Percentiles rank a stretch among this genome's conserved stretches.
Conservation (phyloP, 345 rosid genomes). For the Leavenworthia alabamica region DNA sequence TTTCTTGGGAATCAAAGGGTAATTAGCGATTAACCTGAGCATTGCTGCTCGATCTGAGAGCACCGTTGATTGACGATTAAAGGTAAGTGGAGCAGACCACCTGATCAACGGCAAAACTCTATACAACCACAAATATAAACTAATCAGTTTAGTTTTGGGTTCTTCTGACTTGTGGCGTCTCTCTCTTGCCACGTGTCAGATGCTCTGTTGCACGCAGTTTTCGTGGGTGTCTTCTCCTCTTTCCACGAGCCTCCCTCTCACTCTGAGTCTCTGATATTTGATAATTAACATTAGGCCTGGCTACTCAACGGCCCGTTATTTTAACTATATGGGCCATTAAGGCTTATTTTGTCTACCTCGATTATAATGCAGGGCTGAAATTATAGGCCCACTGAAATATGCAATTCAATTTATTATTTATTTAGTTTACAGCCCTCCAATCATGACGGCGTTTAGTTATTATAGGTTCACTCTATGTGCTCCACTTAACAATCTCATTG, state of each 20-base stretch:
- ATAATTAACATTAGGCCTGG: neutral
- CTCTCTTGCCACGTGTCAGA: slow-evolving; percentile 28
- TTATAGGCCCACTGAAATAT: no score
- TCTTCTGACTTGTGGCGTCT: slow-evolving; percentile 17
- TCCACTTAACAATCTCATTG: no score
- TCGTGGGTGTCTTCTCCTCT: slow-evolving; percentile 21
- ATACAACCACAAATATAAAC: neutral
- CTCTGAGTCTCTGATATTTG: no score
- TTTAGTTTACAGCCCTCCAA: no score
- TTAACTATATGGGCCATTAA: no score
- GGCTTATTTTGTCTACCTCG: no score
- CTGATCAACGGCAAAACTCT: slow-evolving; percentile 6
- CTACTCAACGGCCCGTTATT: neutral
- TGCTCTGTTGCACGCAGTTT: slow-evolving; percentile 36
- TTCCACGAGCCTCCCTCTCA: slow-evolving; percentile 34
- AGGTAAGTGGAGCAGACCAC: slow-evolving; percentile 37
- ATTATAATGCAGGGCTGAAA: no score
- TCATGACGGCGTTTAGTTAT: no score
- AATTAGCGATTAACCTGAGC: slow-evolving; percentile 54
- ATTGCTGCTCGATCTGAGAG: slow-evolving; percentile 25
- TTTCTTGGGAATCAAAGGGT: slow-evolving; percentile 44
- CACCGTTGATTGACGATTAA: slow-evolving; percentile 15
- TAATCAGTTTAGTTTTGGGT: neutral
- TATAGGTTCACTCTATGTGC: no score
- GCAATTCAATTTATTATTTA: no score